phyloP scores from a whole-genome alignment of 1,139 yeast species.

The Suhomyces chickasaworum region DNA sequence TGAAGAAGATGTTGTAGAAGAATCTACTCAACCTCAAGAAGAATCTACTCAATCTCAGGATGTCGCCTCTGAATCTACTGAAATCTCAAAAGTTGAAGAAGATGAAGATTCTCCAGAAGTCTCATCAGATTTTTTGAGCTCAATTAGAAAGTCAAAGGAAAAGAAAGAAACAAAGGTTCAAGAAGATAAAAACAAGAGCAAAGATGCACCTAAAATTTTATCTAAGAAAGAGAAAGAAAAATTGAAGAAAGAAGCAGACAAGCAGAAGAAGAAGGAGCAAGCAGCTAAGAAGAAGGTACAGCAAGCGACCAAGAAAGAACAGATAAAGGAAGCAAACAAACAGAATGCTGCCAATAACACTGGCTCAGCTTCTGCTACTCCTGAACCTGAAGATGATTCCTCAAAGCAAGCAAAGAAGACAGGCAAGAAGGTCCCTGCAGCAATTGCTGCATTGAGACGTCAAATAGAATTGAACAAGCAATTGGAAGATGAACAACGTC shows the following conservation, averaged over 20 bases:
- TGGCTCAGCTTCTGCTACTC: slow-evolving; percentile 28
- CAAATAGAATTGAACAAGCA: slow-evolving; percentile 88
- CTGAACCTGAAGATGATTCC: slow-evolving; percentile 27
- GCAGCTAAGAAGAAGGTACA: slow-evolving; percentile 80
- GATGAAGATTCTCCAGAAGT: slow-evolving; percentile 33
- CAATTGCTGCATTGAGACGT: slow-evolving; percentile 76
- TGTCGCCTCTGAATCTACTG: background rate
- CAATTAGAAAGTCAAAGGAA: slow-evolving; percentile 76
- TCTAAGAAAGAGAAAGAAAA: slow-evolving; percentile 96
- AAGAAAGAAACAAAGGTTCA: slow-evolving; percentile 66
- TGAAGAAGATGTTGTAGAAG: slow-evolving; percentile 68
- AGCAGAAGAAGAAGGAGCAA: slow-evolving; percentile 87
- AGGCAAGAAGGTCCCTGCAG: slow-evolving; percentile 75
- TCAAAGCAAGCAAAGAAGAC: slow-evolving; percentile 45
- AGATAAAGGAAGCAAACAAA: slow-evolving; percentile 64
- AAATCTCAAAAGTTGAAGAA: slow-evolving; percentile 23
- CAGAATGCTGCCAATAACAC: slow-evolving; percentile 55
- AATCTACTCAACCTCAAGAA: slow-evolving; percentile 59
- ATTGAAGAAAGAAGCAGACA: slow-evolving; percentile 96
- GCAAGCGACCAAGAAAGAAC: slow-evolving; percentile 63
- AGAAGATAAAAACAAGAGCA: slow-evolving; percentile 45
- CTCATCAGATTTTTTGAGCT: slow-evolving; percentile 73
- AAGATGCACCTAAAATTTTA: slow-evolving; percentile 72
- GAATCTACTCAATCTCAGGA: slow-evolving; percentile 23
- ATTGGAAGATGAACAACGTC: slow-evolving; percentile 69